phyloP scores from a whole-genome alignment of 192 early-diverging fungal species.

The Coemansia sp. region DNA sequence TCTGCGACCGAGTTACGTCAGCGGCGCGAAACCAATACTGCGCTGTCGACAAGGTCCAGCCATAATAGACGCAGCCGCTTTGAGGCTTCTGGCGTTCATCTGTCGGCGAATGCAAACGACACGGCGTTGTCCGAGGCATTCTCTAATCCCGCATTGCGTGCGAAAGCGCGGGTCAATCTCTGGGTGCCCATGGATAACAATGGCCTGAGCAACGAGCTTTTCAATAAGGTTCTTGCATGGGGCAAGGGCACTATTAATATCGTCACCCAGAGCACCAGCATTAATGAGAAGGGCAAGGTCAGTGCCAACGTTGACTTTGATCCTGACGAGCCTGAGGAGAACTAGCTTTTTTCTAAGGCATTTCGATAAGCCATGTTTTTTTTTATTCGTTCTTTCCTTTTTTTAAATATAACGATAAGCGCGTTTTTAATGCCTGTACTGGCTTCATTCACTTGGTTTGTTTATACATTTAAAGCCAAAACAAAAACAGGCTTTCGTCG shows the following conservation, averaged over 20 bases:
- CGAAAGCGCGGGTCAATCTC: conserved; percentile 20
- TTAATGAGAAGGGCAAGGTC: conserved; percentile 42
- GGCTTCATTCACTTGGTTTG: no score
- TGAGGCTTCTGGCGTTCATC: conserved; percentile 16
- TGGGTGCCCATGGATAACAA: conserved; percentile 47
- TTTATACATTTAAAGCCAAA: no score
- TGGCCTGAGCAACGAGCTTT: conserved; percentile 28
- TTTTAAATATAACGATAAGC: no score
- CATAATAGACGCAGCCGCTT: conserved; percentile 25
- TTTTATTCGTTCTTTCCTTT: not conserved
- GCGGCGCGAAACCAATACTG: conserved; percentile 17
- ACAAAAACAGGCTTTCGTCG: no score
- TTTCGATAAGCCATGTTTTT: not conserved
- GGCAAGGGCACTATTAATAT: conserved; percentile 28
- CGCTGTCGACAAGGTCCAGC: not conserved
- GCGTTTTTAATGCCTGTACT: no score
- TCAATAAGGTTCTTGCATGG: conserved; percentile 18
- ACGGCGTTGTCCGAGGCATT: conserved; percentile 36
- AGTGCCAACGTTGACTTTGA: conserved; percentile 44
- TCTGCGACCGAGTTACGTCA: conserved; percentile 43
- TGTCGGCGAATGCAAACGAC: conserved; percentile 8
- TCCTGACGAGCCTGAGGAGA: conserved; percentile 17
- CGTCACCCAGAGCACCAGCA: conserved; percentile 19
- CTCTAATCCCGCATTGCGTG: conserved; percentile 36
- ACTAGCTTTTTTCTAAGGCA: not conserved